Conservation (phyloP, 768 basidiomycete species). For the Boletus reticulatus region DNA sequence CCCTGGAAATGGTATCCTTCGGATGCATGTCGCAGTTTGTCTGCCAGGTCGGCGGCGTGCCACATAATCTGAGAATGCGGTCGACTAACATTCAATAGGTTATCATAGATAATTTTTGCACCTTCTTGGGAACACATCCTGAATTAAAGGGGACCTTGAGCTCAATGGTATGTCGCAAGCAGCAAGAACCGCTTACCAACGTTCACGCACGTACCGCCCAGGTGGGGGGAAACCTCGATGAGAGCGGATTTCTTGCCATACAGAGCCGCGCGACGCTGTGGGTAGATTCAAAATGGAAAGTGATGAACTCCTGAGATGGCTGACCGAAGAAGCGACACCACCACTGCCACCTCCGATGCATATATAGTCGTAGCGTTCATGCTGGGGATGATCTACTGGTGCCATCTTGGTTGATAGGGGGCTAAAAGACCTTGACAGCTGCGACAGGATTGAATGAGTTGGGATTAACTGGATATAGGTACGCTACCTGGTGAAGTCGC, state of each 20-base stretch:
- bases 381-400: conserved; percentile 62
- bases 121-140: conserved; percentile 99
- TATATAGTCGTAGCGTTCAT: conserved; percentile 77
- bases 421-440: conserved; percentile 50
- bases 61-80: conserved; percentile 79
- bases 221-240: conserved; percentile 67
- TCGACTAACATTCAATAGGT: not conserved
- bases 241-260: conserved; percentile 95
- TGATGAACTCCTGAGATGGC: conserved; percentile 24
- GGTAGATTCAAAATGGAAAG: not conserved
- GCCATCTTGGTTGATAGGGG: conserved; percentile 56
- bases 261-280: conserved; percentile 83
- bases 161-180: not conserved
- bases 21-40: conserved; percentile 75
- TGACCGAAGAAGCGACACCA: conserved; percentile 82
- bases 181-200: conserved; percentile 62
- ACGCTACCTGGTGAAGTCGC: conserved; percentile 29
- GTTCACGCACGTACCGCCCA: conserved; percentile 98
- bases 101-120: conserved; percentile 18
- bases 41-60: conserved; percentile 89
- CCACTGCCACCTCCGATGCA: conserved; percentile 94
- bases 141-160: conserved; percentile 9
- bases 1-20: conserved; percentile 73
- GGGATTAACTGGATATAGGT: not conserved
- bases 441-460: not conserved